Evolutionary conservation across 2,329 filamentous ascomycete genomes (phyloP).

Genomic region (Sarocladium brachiariae): DNA sequence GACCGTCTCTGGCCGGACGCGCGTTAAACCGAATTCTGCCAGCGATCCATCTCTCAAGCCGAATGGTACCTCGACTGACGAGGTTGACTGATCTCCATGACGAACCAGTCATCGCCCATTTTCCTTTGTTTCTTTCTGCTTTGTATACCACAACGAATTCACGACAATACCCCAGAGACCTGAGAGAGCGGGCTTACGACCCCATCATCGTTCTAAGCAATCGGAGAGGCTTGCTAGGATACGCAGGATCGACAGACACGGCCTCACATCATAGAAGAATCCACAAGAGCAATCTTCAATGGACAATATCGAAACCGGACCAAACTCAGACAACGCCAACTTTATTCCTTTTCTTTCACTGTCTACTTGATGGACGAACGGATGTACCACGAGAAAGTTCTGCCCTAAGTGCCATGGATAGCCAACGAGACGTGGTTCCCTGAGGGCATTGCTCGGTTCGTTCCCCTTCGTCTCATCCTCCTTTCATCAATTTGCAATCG

Average conservation of each 20-base stretch:
- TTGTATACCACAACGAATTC: constrained; percentile 10
- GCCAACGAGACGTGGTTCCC: background rate
- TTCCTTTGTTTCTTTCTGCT: constrained; percentile 11
- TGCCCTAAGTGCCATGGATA: background rate
- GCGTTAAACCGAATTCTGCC: constrained; percentile 56
- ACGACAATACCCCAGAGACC: constrained; percentile 8
- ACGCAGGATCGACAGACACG: constrained; percentile 1
- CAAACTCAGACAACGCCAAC: background rate
- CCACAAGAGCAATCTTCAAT: constrained; percentile 6
- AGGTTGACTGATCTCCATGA: constrained; percentile 11
- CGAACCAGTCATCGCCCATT: background rate
- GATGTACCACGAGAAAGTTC: no score
- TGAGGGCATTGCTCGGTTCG: background rate
- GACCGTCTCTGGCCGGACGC: constrained; percentile 51
- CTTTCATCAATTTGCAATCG: background rate
- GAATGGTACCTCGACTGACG: constrained; percentile 58
- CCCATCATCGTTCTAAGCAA: background rate
- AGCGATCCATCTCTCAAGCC: constrained; percentile 57
- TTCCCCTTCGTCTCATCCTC: background rate
- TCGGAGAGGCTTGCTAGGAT: background rate
- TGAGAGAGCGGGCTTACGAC: background rate
- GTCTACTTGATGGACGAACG: no score
- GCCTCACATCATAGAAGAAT: constrained; percentile 4
- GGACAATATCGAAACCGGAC: background rate
- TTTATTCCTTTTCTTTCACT: background rate